A percentile compares a stretch with the other conserved stretches of the same genome.
phyloP scores from a whole-genome alignment of 129 eudicot genomes.

The Pittosporum tobira region DNA sequence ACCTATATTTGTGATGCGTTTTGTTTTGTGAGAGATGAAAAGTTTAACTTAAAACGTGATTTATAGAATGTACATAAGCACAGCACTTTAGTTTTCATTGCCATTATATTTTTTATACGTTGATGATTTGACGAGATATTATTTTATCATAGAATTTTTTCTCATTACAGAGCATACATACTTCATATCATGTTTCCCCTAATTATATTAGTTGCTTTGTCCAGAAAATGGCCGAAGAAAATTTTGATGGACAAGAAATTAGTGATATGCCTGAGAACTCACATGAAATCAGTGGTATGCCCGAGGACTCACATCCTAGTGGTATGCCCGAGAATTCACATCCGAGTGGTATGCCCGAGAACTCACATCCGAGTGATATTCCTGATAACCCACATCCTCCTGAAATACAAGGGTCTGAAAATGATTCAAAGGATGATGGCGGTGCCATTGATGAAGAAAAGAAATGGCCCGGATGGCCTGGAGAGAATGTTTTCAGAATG shows the following conservation, averaged over 20 bases:
- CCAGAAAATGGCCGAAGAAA: conserved; percentile 14
- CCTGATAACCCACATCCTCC: conserved; percentile 3
- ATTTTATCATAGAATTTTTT: too few relatives aligned
- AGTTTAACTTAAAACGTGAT: too few relatives aligned
- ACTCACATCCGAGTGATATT: neutral
- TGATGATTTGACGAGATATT: too few relatives aligned
- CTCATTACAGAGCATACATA: too few relatives aligned
- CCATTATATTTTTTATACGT: too few relatives aligned
- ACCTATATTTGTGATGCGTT: too few relatives aligned
- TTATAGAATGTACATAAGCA: too few relatives aligned
- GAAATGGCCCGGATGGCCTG: conserved; percentile 75
- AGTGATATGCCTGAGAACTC: neutral
- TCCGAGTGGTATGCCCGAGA: neutral
- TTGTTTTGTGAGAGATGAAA: too few relatives aligned
- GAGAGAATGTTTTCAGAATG: conserved; percentile 54
- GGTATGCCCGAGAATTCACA: neutral
- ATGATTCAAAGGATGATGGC: neutral
- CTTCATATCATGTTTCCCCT: too few relatives aligned
- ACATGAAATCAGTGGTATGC: neutral
- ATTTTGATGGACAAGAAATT: neutral
- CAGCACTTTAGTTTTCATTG: too few relatives aligned
- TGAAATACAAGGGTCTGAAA: conserved; percentile 5
- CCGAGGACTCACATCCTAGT: too few relatives aligned
- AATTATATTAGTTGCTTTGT: neutral
- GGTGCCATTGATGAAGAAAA: neutral